A percentile compares a stretch with the other conserved stretches of the same genome.
Conservation (phyloP, 129 eudicot species). For the Kitagawia praeruptora region DNA sequence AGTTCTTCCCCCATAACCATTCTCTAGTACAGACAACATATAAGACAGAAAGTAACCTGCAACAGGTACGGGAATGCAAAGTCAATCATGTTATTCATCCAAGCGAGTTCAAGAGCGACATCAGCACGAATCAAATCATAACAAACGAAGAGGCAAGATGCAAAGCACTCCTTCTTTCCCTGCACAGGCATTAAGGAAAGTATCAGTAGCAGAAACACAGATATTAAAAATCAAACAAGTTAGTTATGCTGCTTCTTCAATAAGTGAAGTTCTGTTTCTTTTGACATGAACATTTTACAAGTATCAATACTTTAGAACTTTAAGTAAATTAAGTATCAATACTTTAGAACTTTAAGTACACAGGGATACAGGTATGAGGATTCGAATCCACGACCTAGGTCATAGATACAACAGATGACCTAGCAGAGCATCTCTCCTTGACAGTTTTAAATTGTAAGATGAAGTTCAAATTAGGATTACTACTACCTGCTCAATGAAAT, state of each 20-base stretch:
- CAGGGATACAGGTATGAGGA: not conserved
- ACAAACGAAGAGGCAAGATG: constrained; percentile 85
- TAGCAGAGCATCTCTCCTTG: not conserved
- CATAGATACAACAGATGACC: not conserved
- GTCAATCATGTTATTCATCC: constrained; percentile 90
- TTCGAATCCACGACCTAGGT: not conserved
- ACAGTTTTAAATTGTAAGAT: not conserved
- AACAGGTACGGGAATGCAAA: constrained; percentile 90
- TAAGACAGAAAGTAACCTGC: constrained; percentile 39
- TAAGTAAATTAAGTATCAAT: not conserved
- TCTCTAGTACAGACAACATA: not conserved
- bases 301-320: not conserved
- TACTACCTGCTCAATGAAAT: constrained; percentile 88
- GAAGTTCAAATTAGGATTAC: not conserved
- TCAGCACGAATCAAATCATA: constrained; percentile 78
- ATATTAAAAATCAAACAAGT: not conserved
- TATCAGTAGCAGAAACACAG: not conserved
- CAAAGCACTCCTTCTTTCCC: constrained; percentile 97
- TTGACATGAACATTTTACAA: not conserved
- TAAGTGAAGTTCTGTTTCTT: not conserved
- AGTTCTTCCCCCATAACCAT: not conserved
- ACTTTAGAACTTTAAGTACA: not conserved
- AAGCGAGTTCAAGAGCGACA: constrained; percentile 91
- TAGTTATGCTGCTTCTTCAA: not conserved
- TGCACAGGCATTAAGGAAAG: constrained; percentile 26